phyloP scores from a whole-genome alignment of 768 basidiomycete genomes.

The Phaffia tasmanica region DNA sequence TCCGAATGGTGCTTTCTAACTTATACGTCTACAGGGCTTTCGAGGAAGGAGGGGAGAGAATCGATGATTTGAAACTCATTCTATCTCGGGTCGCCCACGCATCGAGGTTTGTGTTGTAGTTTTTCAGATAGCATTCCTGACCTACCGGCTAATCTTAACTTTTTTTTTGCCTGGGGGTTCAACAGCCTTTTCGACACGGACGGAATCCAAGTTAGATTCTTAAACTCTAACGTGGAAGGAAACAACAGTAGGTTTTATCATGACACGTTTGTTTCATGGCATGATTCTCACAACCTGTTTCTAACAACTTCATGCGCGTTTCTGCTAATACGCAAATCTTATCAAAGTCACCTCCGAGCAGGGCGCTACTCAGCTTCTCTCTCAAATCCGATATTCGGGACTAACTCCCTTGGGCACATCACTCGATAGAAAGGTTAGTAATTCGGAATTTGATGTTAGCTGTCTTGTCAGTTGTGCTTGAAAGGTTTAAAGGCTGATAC shows the following conservation, averaged over 20 bases:
- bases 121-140: background rate
- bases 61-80: constrained; percentile 41
- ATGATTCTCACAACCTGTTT: too few species aligned
- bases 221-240: constrained; percentile 40
- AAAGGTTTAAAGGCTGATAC: too few species aligned
- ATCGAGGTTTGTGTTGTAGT: background rate
- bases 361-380: constrained; percentile 33
- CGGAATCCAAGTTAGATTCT: constrained; percentile 41
- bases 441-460: constrained; percentile 34
- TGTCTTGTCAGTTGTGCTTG: background rate
- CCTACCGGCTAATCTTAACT: background rate
- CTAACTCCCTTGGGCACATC: constrained; percentile 33
- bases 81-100: background rate
- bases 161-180: constrained; percentile 35
- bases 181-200: constrained; percentile 40
- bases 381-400: constrained; percentile 37
- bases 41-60: constrained; percentile 41
- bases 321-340: background rate
- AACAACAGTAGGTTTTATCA: constrained; percentile 31
- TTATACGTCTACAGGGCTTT: constrained; percentile 34
- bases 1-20: background rate
- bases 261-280: background rate
- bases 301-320: background rate
- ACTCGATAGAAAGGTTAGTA: constrained; percentile 38
- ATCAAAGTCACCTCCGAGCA: constrained; percentile 33